Conservation (phyloP, 1,284 basidiomycete species). For the Moesziomyces globuligerus region DNA sequence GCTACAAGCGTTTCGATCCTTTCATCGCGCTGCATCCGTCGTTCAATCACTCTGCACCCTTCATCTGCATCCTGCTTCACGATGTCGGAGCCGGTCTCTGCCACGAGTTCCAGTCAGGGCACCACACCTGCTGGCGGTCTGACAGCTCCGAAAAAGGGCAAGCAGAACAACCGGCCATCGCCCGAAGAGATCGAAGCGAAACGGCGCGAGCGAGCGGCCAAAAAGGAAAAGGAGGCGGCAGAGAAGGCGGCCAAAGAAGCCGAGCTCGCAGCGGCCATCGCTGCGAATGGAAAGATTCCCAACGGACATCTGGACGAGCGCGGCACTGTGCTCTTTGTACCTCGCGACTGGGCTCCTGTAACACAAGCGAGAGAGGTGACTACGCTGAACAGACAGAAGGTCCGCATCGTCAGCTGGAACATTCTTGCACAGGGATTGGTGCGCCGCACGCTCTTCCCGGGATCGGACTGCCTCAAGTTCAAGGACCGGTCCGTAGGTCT, state of each 20-base stretch:
- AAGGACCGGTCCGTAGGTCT: conserved; percentile 61
- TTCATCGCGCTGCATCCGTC: not conserved
- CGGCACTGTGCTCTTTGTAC: conserved; percentile 40
- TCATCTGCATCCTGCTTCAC: not conserved
- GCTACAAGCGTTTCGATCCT: not conserved
- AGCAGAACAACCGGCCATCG: conserved; percentile 31
- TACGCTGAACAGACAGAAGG: conserved; percentile 5
- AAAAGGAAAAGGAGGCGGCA: conserved; percentile 49
- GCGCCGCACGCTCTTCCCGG: conserved; percentile 68
- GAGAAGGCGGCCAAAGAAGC: conserved; percentile 46
- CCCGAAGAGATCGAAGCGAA: conserved; percentile 50
- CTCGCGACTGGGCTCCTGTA: conserved; percentile 43
- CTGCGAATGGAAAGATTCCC: conserved; percentile 44
- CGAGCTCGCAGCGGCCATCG: conserved; percentile 38
- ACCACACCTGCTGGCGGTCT: conserved; percentile 1
- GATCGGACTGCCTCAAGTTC: conserved; percentile 68
- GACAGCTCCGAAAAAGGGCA: conserved; percentile 40
- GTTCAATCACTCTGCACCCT: not conserved
- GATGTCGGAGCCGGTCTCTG: conserved; percentile 19
- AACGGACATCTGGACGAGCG: conserved; percentile 40
- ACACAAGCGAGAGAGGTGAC: not conserved
- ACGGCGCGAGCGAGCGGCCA: conserved; percentile 34
- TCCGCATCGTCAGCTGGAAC: conserved; percentile 58
- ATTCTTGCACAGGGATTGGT: conserved; percentile 69
- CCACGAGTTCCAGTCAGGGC: not conserved